Conservation (phyloP, 768 basidiomycete genomes). For the Antrodiella citrinella region DNA sequence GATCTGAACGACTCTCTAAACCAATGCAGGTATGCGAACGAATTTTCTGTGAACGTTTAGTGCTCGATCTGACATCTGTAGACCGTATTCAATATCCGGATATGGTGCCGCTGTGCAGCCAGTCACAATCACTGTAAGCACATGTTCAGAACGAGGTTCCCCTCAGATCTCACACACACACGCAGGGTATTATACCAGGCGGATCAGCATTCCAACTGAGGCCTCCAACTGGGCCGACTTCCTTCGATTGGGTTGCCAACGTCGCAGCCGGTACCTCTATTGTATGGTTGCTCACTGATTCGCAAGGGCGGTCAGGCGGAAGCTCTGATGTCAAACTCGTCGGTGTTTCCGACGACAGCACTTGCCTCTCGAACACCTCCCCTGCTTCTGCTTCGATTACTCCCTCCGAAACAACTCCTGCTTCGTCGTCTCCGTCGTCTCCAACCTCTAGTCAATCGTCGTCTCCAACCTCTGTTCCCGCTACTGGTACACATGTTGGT, state of each 20-base stretch:
- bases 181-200: constrained; percentile 20
- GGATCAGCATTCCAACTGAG: constrained; percentile 16
- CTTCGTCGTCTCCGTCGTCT: constrained; percentile 4
- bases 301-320: constrained; percentile 20
- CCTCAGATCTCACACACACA: too few relatives aligned
- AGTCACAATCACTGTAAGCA: constrained; percentile 17
- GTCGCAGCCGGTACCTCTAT: constrained; percentile 14
- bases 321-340: constrained; percentile 14
- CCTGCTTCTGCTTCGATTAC: constrained; percentile 16
- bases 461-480: constrained; percentile 6
- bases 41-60: neutral
- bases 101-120: constrained; percentile 20
- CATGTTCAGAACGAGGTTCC: neutral
- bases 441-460: neutral
- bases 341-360: constrained; percentile 13
- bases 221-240: constrained; percentile 15
- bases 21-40: constrained; percentile 50
- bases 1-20: constrained; percentile 42
- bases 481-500: constrained; percentile 7
- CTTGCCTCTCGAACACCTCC: constrained; percentile 16
- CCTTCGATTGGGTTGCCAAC: constrained; percentile 19
- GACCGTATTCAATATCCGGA: constrained; percentile 14
- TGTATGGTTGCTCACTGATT: constrained; percentile 18
- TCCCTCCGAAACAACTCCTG: constrained; percentile 10
- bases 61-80: constrained; percentile 2